Base-by-base conservation (phyloP, 805 yeast genomes). In the Teunomyces funiuensis region DNA sequence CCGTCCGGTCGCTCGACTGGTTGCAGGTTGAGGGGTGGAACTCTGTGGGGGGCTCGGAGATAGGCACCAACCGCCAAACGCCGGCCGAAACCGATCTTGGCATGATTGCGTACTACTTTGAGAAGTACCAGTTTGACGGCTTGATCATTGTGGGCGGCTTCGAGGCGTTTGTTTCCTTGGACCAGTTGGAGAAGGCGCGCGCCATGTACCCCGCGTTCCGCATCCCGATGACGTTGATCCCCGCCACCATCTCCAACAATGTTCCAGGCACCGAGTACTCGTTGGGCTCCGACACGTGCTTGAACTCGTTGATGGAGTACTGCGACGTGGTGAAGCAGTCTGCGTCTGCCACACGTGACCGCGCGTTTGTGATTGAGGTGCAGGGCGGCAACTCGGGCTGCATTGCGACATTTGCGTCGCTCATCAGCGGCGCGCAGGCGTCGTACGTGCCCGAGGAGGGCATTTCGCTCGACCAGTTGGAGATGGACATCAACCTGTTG, bases 221-320 rank as follows among this genome's bases (percentile, higher is more conserved):
- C 65, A 89, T 93, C 51, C 99, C 99, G 48, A 83, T 91, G 87
- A 85, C 87, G 30, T 80, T 88, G 53, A 76, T 93, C 51, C 99
- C 99, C 8, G 91, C 98, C 2, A 93, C 99, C 2, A 88, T 93
- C 50, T 89, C 97, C 13, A 93, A 93, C 70, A 93, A 93, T 55
- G 98, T 93, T 37, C 99, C 99, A n/a, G 99, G 99, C 45, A 85
- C 98, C 2, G 97, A 93, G 66, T 89, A 89, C 65, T 89, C 97
- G 0, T 69, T 93, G 44, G 99, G 99, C 44, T 76, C 89, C 9
- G 99, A 93, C 63, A 93, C 99, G 8, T 95, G 99, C 73, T 72
- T 93, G 73, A 93, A 93, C 66, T 73, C 93, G 7, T 74, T 93
- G 55, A 88, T 89, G 48, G 82, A 85, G 43, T 93, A 93, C 73